phyloP scores from a whole-genome alignment of 164 flowering plant genomes.

The Vitis vinifera region ASM3070453v1 NC_081814.1:5276501-5277000 shows the following conservation, averaged over 20 bases:
- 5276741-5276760: not conserved
- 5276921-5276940: conserved; percentile 92
- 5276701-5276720: not conserved
- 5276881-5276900: conserved; percentile 94
- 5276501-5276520: too few species aligned
- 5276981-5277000: conserved; percentile 84
- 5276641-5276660: not conserved
- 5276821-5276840: not conserved
- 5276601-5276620: not conserved
- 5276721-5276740: not conserved
- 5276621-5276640: not conserved
- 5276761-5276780: not conserved
- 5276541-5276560: not conserved
- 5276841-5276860: not conserved
- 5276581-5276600: not conserved
- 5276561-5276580: not conserved
- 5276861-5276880: not conserved
- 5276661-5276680: not conserved
- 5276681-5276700: not conserved
- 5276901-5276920: conserved; percentile 95
- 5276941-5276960: conserved; percentile 90
- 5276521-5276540: not conserved
- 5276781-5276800: not conserved
- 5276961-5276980: conserved; percentile 93
- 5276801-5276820: not conserved